Conservation (phyloP, 2,329 filamentous ascomycete genomes). For the Penicillium sp. region DNA sequence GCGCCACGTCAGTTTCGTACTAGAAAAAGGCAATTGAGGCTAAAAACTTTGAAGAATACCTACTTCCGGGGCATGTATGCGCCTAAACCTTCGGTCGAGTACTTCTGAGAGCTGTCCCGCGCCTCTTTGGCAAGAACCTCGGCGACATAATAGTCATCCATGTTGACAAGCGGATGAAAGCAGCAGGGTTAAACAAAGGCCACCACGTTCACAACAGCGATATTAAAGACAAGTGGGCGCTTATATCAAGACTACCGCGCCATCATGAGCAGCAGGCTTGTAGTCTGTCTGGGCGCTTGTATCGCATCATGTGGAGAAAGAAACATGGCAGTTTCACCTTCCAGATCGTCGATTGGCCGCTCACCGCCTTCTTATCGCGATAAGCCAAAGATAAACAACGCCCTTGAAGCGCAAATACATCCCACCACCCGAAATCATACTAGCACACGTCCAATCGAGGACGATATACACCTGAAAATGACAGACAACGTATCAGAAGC, state of each 20-base stretch:
- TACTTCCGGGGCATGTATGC: conserved; percentile 62
- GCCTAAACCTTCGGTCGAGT: conserved; percentile 72
- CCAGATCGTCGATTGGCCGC: not conserved
- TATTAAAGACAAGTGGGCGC: not conserved
- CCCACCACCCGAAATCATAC: not conserved
- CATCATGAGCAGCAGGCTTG: not conserved
- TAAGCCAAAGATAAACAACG: not conserved
- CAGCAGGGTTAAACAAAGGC: too few relatives aligned
- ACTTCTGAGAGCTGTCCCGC: conserved; percentile 69
- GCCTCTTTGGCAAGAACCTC: conserved; percentile 79
- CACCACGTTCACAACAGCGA: not conserved
- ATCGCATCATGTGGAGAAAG: not conserved
- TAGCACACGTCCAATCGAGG: not conserved
- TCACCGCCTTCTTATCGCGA: conserved; percentile 9
- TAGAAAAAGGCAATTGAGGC: not conserved
- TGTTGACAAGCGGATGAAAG: conserved; percentile 22
- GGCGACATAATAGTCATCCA: conserved; percentile 64
- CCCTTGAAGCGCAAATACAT: not conserved
- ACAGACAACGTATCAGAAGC: conserved; percentile 23
- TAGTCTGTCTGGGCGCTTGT: not conserved
- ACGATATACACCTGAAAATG: conserved; percentile 9
- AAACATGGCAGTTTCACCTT: not conserved
- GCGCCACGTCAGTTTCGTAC: not conserved
- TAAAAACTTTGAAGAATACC: conserved; percentile 11
- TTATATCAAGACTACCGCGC: not conserved